Evolutionary conservation across 352 stramenopile species (phyloP).

Genomic region (Hyaloperonospora brassicae): DNA sequence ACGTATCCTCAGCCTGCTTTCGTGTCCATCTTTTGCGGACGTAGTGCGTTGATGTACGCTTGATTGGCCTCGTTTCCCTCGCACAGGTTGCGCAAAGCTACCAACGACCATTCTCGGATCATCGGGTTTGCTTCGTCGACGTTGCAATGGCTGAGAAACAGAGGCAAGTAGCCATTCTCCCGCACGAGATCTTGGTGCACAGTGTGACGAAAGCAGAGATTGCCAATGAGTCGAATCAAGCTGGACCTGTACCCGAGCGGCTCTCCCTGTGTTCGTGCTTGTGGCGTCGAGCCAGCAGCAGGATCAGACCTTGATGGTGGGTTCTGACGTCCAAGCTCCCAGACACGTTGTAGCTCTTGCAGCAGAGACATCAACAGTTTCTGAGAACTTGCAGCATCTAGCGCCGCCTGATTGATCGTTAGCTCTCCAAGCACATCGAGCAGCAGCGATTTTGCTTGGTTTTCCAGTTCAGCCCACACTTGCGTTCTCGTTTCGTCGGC

Average conservation of each 20-base stretch:
- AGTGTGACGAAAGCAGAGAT: slow-evolving; percentile 66
- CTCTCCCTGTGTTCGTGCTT: slow-evolving; percentile 18
- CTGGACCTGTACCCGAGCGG: slow-evolving; percentile 66
- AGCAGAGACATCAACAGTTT: slow-evolving; percentile 41
- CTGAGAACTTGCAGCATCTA: slow-evolving; percentile 4
- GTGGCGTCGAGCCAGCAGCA: slow-evolving; percentile 6
- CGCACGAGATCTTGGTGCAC: slow-evolving; percentile 74
- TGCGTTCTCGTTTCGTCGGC: slow-evolving; percentile 48
- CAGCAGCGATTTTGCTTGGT: slow-evolving; percentile 67
- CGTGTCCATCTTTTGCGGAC: slow-evolving; percentile 46
- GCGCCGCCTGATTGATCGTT: slow-evolving; percentile 19
- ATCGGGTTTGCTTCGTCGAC: slow-evolving; percentile 83
- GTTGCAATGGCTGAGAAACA: slow-evolving; percentile 88
- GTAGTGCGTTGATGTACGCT: slow-evolving; percentile 31
- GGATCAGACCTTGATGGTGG: slow-evolving; percentile 9
- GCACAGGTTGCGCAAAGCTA: slow-evolving; percentile 84
- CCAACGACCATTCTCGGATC: slow-evolving; percentile 85
- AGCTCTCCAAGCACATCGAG: slow-evolving; percentile 62
- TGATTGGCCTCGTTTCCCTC: slow-evolving; percentile 61
- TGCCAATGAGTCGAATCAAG: slow-evolving; percentile 75
- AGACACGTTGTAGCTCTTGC: slow-evolving; percentile 51
- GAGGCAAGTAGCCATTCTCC: slow-evolving; percentile 52
- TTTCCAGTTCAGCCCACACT: slow-evolving; percentile 71
- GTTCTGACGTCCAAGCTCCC: slow-evolving; percentile 33
- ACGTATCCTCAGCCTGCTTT: too few species aligned